Evolutionary conservation across 140 eudicot species (phyloP).

Genomic region (Anethum foeniculum): DNA sequence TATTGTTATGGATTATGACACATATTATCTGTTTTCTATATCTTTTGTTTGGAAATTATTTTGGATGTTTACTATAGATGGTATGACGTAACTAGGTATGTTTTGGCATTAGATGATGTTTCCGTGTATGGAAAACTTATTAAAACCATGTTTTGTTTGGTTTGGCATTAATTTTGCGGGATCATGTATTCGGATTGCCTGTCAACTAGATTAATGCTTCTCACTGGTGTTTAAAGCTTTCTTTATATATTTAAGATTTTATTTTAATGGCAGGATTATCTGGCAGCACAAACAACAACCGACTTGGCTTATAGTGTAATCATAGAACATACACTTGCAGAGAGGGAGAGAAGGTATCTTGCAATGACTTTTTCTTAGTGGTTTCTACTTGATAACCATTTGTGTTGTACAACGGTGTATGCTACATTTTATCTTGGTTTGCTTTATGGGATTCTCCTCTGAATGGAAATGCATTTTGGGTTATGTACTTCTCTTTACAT

Average conservation of each 20-base stretch:
- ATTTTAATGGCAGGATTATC: conserved; percentile 68
- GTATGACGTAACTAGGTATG: neutral
- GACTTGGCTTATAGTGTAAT: conserved; percentile 90
- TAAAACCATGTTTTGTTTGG: neutral
- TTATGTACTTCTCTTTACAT: neutral
- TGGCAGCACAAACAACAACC: conserved; percentile 75
- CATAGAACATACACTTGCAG: conserved; percentile 95
- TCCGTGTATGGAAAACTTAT: neutral
- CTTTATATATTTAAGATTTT: conserved; percentile 7
- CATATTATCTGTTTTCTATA: neutral
- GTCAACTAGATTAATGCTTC: neutral
- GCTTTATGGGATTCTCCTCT: neutral
- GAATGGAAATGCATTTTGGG: neutral
- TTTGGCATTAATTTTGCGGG: neutral
- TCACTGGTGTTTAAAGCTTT: neutral
- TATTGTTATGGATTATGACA: neutral
- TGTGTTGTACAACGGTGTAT: neutral
- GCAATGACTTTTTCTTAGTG: conserved; percentile 7
- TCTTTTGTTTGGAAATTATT: neutral
- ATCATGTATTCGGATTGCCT: neutral
- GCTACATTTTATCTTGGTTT: neutral
- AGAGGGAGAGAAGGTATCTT: conserved; percentile 89
- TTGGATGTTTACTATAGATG: neutral
- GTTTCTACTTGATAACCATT: neutral
- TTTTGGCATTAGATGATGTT: neutral